Evolutionary conservation across 441 rosid genomes (phyloP).

Genomic region (Dalechampia spathulata): DNA sequence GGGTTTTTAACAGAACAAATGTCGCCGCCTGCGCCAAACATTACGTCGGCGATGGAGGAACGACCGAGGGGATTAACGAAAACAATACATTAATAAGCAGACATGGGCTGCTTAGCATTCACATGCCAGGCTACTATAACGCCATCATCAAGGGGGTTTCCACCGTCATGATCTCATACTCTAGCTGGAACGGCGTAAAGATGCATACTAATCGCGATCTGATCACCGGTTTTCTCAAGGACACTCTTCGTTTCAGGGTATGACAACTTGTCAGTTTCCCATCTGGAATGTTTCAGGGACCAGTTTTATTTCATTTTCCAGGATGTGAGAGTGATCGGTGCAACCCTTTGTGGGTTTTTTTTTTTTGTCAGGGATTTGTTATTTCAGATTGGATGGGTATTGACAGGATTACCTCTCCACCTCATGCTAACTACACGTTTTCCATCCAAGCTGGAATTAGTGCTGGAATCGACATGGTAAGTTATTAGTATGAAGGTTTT

Average conservation of each 20-base stretch:
- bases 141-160: constrained; percentile 59
- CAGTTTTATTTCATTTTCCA: no score
- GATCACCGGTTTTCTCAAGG: constrained; percentile 47
- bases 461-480: constrained; percentile 72
- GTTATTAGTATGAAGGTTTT: background rate
- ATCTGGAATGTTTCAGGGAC: no score
- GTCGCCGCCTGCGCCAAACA: constrained; percentile 77
- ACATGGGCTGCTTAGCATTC: constrained; percentile 46
- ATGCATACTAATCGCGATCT: constrained; percentile 52
- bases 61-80: constrained; percentile 52
- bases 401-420: constrained; percentile 41
- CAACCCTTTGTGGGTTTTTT: no score
- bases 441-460: constrained; percentile 37
- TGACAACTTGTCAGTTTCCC: no score
- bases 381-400: constrained; percentile 50
- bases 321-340: no score
- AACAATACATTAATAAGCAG: constrained; percentile 41
- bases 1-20: constrained; percentile 28
- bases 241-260: constrained; percentile 48
- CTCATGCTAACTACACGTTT: constrained; percentile 50
- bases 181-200: constrained; percentile 64
- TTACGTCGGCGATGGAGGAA: constrained; percentile 71
- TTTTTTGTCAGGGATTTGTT: constrained; percentile 39
- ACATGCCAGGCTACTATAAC: constrained; percentile 50
- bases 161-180: constrained; percentile 55